Evolutionary conservation across 169 alveolate species (phyloP), one percentile per base, ranked within the genome.

Genomic region (Plasmodium gallinaceum): DNA sequence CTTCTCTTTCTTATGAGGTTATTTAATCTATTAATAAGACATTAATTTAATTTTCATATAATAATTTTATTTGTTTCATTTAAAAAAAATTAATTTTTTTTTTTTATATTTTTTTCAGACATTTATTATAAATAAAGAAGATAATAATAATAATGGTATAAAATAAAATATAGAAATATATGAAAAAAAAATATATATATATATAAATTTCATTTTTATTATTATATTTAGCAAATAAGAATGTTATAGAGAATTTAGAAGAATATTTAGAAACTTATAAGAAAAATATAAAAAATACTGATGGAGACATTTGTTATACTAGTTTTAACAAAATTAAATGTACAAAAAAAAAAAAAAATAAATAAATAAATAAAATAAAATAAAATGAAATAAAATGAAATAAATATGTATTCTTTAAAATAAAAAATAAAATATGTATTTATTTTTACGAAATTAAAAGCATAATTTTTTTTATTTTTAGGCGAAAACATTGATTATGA

Each of bases 401-500:
- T n/a, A n/a, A n/a, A n/a, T n/a, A n/a, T n/a, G n/a, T n/a, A n/a
- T n/a, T n/a, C n/a, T n/a, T n/a, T n/a, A n/a, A 39, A 68, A 80
- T 39, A 52, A 43, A 7, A 68, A 48, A 45, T 26, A 43, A 10
- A 43, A 46, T 46, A 52, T 68, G n/a, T 26, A 37, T 45, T 20
- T 80, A 7, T 42, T 62, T 42, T 0, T 46, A 26, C 18, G 24
- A 20, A 62, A 45, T 45, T 61, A 51, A 60, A 62, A 43, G 16
- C 39, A 24, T 76, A 26, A 26, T 42, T 12, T 68, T 60, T n/a
- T 70, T 61, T 76, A 22, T 76, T 57, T 43, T 43, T 46, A 80
- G 90, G 90, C 42, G 76, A 80, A 80, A 60, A 80, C n/a, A 80
- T 80, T 58, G 74, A 80, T 46, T 60, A 80, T 7, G 83, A 80